Evolutionary conservation across 2,329 filamentous ascomycete genomes (phyloP).

Genomic region (Colletotrichum sp.): DNA sequence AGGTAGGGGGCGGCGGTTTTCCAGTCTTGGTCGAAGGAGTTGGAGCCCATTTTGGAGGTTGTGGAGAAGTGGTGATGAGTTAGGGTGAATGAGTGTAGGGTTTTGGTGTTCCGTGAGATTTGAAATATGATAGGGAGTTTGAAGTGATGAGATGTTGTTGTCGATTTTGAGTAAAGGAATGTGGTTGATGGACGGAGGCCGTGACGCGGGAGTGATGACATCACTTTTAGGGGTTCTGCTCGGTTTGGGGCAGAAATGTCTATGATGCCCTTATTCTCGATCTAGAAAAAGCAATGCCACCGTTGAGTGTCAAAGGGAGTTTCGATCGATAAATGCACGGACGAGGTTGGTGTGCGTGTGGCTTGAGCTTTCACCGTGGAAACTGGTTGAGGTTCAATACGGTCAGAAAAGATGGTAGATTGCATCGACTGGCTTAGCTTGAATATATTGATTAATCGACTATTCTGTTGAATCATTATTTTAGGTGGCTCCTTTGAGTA

Average conservation of each 20-base stretch:
- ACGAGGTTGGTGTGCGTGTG: background rate
- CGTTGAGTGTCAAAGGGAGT: background rate
- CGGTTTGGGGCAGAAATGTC: background rate
- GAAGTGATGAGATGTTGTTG: background rate
- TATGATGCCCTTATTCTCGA: conserved; percentile 2
- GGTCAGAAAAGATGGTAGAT: too few relatives aligned
- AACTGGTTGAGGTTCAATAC: too few relatives aligned
- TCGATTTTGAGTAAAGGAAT: background rate
- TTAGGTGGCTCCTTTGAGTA: too few relatives aligned
- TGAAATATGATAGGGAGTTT: fast-evolving
- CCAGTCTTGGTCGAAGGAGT: conserved; percentile 12
- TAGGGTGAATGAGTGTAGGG: fast-evolving
- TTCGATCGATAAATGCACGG: background rate
- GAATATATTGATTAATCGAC: too few relatives aligned
- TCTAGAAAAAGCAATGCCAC: background rate
- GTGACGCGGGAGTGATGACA: conserved; percentile 8
- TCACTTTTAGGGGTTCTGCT: background rate
- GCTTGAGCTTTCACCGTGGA: too few relatives aligned
- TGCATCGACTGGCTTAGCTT: too few relatives aligned
- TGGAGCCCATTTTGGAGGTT: background rate
- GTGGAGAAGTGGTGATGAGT: background rate
- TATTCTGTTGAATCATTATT: too few relatives aligned
- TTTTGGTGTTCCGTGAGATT: background rate
- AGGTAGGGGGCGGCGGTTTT: conserved; percentile 17
- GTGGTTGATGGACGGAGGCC: background rate